Evolutionary conservation across 2,329 filamentous ascomycete species (phyloP).

Genomic region (Sarocladium brachiariae): DNA sequence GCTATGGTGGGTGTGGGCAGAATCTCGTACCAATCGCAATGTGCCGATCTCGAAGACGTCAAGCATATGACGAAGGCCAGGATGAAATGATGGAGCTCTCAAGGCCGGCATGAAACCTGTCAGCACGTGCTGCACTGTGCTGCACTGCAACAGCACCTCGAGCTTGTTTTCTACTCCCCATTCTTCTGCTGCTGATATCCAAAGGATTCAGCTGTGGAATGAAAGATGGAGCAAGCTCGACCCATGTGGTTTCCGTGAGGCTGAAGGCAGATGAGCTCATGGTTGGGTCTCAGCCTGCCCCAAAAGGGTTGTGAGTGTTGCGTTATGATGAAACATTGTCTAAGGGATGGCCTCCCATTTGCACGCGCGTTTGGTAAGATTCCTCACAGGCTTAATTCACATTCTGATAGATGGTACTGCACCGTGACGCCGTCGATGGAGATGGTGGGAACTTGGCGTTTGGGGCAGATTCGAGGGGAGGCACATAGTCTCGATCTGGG

Average conservation of each 20-base stretch:
- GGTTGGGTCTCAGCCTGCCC: background rate
- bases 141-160: too few species aligned
- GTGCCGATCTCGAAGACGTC: background rate
- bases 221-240: constrained; percentile 5
- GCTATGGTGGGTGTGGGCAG: background rate
- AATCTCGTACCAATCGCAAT: background rate
- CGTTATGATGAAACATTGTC: background rate
- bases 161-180: background rate
- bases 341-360: background rate
- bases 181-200: background rate
- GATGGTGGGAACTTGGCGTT: constrained; percentile 5
- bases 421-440: constrained; percentile 2
- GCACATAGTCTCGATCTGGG: constrained; percentile 1
- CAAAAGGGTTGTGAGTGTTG: background rate
- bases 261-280: constrained; percentile 3
- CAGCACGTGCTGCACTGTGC: background rate
- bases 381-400: background rate
- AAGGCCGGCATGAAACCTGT: background rate
- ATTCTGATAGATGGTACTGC: background rate
- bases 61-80: constrained; percentile 7
- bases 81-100: too few species aligned
- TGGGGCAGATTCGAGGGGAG: background rate
- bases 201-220: background rate
- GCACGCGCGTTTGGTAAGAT: background rate
- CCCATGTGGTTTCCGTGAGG: constrained; percentile 1